Base-by-base conservation (phyloP, 2,329 filamentous ascomycete genomes). In the Fonsecaea erecta region DNA sequence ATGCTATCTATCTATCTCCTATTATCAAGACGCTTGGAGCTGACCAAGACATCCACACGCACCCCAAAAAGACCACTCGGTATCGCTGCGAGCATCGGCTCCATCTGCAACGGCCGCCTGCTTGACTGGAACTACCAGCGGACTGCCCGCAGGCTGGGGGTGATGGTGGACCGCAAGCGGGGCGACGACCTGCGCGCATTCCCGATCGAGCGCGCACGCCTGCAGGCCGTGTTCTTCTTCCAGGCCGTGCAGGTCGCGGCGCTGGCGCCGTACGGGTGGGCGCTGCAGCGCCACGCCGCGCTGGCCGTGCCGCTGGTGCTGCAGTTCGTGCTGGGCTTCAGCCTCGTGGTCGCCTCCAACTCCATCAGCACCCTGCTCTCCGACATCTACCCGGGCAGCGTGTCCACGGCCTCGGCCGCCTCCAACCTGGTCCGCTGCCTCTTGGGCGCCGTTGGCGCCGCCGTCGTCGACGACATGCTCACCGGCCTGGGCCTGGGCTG, bases 181-280 rank as follows among this genome's bases (percentile, higher is more conserved):
- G 56, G 61, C 24, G 54, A 64, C 12, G 67, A 66, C 53, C 71
- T 81, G 26, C 70, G 69, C 2, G 59, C 75, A 1, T 82, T 82
- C 34, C 79, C 80, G 1, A 79, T 83, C 63, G 81, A 83, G 62
- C 74, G 73, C 14, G 79, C 78, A 1, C 74, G 80, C 4, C 68
- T 82, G 12, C 73, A 81, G 62, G 74, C 80, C 46, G 79, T 60
- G 24, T 64, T 60, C 48, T 37, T 18, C 8, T 14, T 24, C 3
- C 55, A 54, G 46, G 35, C 11, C 9, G 6, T 64, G 18, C 48
- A 55, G 21, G 35, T 60, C 4, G 62, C 56, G 14, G 62, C 35
- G 9, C 24, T 64, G 14, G 3, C 55, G 6, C 32, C 48, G 2
- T 64, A 64, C 37, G 62, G 62, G 9, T 64, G 62, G 62, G 30